Evolutionary conservation across 257 asterid genomes (phyloP).

Genomic region (Solanum habrochaites): DNA sequence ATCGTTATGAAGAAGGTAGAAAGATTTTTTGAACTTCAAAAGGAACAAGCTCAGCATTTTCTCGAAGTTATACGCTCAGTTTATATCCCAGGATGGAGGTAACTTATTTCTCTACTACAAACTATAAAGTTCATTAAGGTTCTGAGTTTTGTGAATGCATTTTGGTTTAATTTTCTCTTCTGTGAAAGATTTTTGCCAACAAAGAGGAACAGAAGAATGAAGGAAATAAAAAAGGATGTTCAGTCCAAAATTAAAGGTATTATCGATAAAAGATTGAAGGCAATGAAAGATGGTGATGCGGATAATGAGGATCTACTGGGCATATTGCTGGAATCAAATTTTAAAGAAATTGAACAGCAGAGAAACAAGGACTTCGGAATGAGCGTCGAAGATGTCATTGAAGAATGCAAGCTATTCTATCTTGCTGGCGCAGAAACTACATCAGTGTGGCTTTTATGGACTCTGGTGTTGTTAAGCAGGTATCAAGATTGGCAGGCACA

Average conservation of each 20-base stretch:
- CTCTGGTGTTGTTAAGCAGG: constrained; percentile 25
- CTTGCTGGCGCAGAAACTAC: constrained; percentile 53
- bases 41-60: neutral
- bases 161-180: neutral
- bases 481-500: constrained; percentile 19
- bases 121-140: neutral
- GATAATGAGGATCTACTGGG: constrained; percentile 6
- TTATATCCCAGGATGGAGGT: constrained; percentile 12
- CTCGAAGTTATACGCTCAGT: neutral
- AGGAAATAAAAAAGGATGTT: constrained; percentile 1
- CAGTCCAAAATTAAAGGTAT: constrained; percentile 8
- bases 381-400: constrained; percentile 15
- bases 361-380: constrained; percentile 6
- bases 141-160: neutral
- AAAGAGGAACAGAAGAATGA: constrained; percentile 17
- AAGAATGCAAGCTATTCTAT: constrained; percentile 45
- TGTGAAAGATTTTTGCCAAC: constrained; percentile 27
- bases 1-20: constrained; percentile 35
- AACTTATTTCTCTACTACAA: neutral
- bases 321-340: constrained; percentile 1
- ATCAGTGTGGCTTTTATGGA: constrained; percentile 40
- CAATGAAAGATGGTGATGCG: neutral
- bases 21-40: constrained; percentile 30
- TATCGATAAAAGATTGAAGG: constrained; percentile 22
- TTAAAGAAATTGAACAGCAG: constrained; percentile 1